phyloP scores from a whole-genome alignment of 83 land plant genomes.

The Thuja plicata region DNA sequence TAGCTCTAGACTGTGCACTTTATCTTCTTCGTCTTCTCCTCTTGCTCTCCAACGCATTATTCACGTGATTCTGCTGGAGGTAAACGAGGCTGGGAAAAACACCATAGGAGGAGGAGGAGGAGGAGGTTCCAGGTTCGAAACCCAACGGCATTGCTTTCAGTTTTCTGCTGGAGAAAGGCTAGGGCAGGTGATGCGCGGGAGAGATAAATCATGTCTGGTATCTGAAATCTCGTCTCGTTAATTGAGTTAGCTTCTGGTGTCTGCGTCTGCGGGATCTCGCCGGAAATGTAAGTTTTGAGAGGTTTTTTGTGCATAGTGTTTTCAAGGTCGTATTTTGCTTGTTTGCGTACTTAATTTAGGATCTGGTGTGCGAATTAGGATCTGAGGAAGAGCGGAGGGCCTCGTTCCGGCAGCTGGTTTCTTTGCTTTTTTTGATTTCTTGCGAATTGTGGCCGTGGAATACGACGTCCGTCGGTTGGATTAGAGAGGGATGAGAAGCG shows the following conservation, averaged over 20 bases:
- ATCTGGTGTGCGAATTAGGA: too few relatives aligned
- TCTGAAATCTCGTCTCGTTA: background rate
- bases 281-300: too few relatives aligned
- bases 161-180: too few relatives aligned
- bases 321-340: too few relatives aligned
- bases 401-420: too few relatives aligned
- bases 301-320: too few relatives aligned
- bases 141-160: background rate
- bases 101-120: too few relatives aligned
- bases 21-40: background rate
- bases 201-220: too few relatives aligned
- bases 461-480: background rate
- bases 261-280: too few relatives aligned
- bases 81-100: background rate
- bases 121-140: background rate
- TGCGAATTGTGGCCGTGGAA: background rate
- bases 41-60: background rate
- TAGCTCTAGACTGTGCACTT: background rate
- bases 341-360: too few relatives aligned
- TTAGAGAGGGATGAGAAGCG: background rate
- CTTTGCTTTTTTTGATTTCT: background rate
- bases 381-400: too few relatives aligned
- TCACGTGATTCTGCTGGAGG: background rate
- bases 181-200: too few relatives aligned
- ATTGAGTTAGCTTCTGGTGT: background rate